Conservation (phyloP, 1,284 basidiomycete genomes). For the Sphaerobolus stellatus region DNA sequence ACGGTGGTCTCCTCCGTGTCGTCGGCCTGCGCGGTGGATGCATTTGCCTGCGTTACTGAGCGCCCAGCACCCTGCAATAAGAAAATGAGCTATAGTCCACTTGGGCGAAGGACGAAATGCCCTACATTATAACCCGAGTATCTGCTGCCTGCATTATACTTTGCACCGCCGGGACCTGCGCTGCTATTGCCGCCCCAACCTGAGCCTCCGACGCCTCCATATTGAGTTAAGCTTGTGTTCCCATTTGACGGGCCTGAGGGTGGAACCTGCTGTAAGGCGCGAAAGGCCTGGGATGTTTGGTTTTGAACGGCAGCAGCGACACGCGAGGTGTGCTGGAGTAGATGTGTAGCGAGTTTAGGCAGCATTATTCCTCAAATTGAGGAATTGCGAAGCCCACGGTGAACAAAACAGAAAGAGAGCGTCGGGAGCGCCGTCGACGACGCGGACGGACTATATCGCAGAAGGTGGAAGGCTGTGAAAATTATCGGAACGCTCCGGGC, state of each 20-base stretch:
- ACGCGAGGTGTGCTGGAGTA: conserved; percentile 71
- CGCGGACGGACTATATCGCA: too few species aligned
- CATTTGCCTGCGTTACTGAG: conserved; percentile 67
- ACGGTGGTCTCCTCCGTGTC: conserved; percentile 51
- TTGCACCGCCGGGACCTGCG: conserved; percentile 61
- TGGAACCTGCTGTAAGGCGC: conserved; percentile 71
- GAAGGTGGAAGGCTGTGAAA: too few species aligned
- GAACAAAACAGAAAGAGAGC: too few species aligned
- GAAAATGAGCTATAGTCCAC: conserved; percentile 11
- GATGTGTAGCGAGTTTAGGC: conserved; percentile 74
- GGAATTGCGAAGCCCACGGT: too few species aligned
- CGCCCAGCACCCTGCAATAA: conserved; percentile 56
- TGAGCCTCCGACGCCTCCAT: conserved; percentile 53
- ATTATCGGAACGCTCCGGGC: too few species aligned
- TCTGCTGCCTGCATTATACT: conserved; percentile 64
- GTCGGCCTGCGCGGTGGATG: conserved; percentile 51
- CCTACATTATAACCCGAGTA: conserved; percentile 58
- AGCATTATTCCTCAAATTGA: conserved; percentile 52
- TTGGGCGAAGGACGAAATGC: not conserved
- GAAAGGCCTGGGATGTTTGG: conserved; percentile 59
- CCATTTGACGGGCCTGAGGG: conserved; percentile 31
- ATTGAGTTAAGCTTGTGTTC: conserved; percentile 37
- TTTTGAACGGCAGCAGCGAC: conserved; percentile 72
- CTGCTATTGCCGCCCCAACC: conserved; percentile 55
- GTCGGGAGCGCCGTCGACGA: too few species aligned